These are phyloP conservation scores for Brettanomyces bruxellensis DNA, from an alignment of 805 yeast species.

Conservation along the genomic window DNA sequence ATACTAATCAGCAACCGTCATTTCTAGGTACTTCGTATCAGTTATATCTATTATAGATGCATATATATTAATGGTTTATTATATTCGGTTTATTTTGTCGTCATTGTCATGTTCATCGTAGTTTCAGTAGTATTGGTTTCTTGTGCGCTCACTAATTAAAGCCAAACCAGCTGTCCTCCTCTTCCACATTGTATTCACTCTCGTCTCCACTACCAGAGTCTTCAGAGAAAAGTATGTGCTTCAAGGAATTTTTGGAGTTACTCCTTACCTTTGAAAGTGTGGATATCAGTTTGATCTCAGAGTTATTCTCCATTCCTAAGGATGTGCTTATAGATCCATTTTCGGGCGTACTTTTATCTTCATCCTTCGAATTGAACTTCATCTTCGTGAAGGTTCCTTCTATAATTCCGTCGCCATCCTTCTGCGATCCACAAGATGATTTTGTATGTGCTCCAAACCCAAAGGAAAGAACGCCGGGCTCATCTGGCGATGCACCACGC, in stretches of 20 bases:
- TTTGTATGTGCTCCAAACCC: conserved; percentile 4
- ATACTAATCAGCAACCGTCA: too few species aligned
- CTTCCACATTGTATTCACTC: background rate
- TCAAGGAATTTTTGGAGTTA: background rate
- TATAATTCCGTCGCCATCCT: conserved; percentile 1
- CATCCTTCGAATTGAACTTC: conserved; percentile 7
- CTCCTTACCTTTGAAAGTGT: background rate
- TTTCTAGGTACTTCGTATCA: background rate
- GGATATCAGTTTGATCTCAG: background rate
- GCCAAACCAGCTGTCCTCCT: conserved; percentile 1
- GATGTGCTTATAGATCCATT: background rate
- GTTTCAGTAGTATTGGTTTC: too few species aligned
- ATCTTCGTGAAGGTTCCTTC: conserved; percentile 12
- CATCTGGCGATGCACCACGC: conserved; percentile 1
- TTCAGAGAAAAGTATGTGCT: background rate
- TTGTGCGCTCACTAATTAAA: background rate
- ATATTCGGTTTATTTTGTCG: too few species aligned
- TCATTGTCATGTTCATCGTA: too few species aligned
- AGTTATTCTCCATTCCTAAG: background rate
- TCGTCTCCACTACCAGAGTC: background rate
- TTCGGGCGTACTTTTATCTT: background rate
- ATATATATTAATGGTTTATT: background rate
- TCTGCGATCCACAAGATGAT: background rate
- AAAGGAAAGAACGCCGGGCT: conserved; percentile 8
- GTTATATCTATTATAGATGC: background rate